Base-by-base conservation (phyloP, 2,329 filamentous ascomycete species). In the Hymenoscyphus fraxineus region DNA sequence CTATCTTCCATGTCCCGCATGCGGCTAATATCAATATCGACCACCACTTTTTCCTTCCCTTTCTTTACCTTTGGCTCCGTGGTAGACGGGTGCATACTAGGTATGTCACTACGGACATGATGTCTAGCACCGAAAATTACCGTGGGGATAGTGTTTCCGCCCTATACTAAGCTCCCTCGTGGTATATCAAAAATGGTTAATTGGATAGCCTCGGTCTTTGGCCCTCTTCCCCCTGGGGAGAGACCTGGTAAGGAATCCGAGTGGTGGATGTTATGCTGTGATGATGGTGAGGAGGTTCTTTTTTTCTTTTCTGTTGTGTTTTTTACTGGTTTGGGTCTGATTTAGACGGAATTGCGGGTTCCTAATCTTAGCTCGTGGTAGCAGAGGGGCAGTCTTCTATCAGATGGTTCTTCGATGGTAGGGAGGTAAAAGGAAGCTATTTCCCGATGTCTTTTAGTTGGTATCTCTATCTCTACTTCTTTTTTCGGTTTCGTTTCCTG, bases 1-100 rank as follows among this genome's bases (percentile, higher is more conserved):
- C 44, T 56, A 40, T 27, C 47, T 40, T 61, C 44, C 44, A 56
- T 32, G 19, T 22, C 58, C 58, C n/a, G 44, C n/a, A 51, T 51
- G 22, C 22, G 44, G 44, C 4, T 51, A 51, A n/a, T 10, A n/a
- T 10, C n/a, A 9, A 51, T 22, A 10, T 27, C 15, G 19, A 27
- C 22, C 44, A 51, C 44, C n/a, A 22, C n/a, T 9, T 22, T 35
- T 22, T 60, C 22, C 44, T 22, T 19, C n/a, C 12, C 10, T n/a
- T 51, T 35, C 27, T 51, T 35, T 13, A 22, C 38, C 41, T 19
- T n/a, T 35, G 27, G 27, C 27, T 27, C 27, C 27, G 27, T 27
- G 2, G 2, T 27, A 3, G 27, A 27, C 27, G 27, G 27, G 27
- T 27, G 2, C 27, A 27, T 27, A 27, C 27, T 27, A 27, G 27